Conservation (phyloP, 1,284 basidiomycete genomes). For the Microbotryum intermedium region DNA sequence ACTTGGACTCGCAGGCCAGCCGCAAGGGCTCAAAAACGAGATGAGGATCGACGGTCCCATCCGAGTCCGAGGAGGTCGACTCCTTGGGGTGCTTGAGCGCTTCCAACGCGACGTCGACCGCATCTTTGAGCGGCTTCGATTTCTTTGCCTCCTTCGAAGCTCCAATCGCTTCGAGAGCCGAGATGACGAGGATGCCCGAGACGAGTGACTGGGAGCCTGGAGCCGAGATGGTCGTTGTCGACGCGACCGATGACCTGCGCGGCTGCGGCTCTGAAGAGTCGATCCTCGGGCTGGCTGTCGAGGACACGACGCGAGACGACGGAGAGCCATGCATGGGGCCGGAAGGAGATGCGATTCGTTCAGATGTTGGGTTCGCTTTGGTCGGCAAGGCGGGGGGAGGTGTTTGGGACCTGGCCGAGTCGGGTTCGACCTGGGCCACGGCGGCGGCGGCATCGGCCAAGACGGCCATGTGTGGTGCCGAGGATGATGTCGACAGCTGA, state of each 20-base stretch:
- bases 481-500: conserved; percentile 9
- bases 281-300: neutral
- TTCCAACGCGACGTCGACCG: conserved; percentile 71
- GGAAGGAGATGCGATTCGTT: neutral
- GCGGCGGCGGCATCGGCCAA: too few species aligned
- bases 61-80: conserved; percentile 45
- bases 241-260: conserved; percentile 26
- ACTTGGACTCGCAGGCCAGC: conserved; percentile 84
- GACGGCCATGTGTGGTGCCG: conserved; percentile 11
- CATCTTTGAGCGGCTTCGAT: conserved; percentile 67
- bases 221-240: conserved; percentile 23
- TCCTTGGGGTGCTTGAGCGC: conserved; percentile 62
- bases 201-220: conserved; percentile 33
- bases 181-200: conserved; percentile 53
- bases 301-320: neutral
- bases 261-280: neutral
- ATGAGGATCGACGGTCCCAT: conserved; percentile 43
- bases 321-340: neutral
- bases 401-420: too few species aligned
- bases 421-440: too few species aligned
- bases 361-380: neutral
- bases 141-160: conserved; percentile 83
- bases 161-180: conserved; percentile 77
- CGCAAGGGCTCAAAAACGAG: conserved; percentile 88
- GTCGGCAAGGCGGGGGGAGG: neutral